Conservation (phyloP, 305 asterid genomes). For the Caryopteris hybrid region DNA sequence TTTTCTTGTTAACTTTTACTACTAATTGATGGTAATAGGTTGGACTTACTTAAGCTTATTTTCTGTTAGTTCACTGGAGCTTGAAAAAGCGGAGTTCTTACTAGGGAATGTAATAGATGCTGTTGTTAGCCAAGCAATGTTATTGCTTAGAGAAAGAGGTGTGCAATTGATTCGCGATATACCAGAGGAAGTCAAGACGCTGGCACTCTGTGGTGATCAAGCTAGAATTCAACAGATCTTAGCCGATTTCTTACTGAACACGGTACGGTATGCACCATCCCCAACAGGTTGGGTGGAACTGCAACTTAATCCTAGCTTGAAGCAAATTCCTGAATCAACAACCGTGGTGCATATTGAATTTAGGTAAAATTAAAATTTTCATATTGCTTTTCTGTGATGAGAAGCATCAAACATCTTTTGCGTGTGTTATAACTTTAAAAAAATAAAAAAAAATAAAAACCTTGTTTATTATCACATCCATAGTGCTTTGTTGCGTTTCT, state of each 20-base stretch:
- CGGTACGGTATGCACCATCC: constrained; percentile 62
- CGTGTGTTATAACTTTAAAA: too few relatives aligned
- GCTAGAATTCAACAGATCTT: constrained; percentile 76
- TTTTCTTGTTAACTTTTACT: background rate
- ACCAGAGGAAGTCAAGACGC: constrained; percentile 75
- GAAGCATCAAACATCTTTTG: background rate
- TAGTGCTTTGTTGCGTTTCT: too few relatives aligned
- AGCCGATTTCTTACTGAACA: constrained; percentile 65
- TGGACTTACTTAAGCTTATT: constrained; percentile 7
- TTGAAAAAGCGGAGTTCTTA: constrained; percentile 56
- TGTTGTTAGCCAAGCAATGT: constrained; percentile 87
- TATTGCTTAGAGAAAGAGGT: constrained; percentile 59
- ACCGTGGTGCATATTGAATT: constrained; percentile 52
- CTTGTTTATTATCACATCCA: too few relatives aligned
- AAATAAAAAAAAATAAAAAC: too few relatives aligned
- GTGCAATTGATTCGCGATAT: constrained; percentile 71
- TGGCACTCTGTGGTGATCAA: constrained; percentile 68
- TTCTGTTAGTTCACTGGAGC: constrained; percentile 57
- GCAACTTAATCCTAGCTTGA: constrained; percentile 62
- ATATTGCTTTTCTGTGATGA: background rate
- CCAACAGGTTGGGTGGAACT: constrained; percentile 85
- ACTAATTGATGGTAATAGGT: constrained; percentile 7
- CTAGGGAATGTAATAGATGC: constrained; percentile 79
- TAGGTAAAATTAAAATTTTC: constrained; percentile 38
- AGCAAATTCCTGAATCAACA: constrained; percentile 45